Evolutionary conservation across 164 flowering plant genomes (phyloP).

Genomic region (Nelumbo lutea): DNA sequence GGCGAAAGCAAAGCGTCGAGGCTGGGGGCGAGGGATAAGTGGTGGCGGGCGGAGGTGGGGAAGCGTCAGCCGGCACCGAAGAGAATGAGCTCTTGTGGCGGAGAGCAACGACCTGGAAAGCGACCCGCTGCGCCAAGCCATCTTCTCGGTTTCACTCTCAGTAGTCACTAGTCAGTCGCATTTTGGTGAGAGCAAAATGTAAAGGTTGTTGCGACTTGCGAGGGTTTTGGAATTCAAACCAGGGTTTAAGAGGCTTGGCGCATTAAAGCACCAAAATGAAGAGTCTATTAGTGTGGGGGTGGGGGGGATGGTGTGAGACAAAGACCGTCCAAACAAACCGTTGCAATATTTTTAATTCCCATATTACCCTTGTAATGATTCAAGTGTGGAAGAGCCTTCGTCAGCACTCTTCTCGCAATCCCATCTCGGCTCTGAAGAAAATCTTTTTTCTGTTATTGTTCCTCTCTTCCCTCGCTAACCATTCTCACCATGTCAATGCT

Average conservation of each 20-base stretch:
- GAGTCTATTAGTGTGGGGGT: no score
- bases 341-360: no score
- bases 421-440: no score
- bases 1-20: slow-evolving; percentile 52
- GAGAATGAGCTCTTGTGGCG: slow-evolving; percentile 50
- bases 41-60: slow-evolving; percentile 61
- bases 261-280: background rate
- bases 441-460: no score
- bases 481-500: no score
- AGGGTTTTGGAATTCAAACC: slow-evolving; percentile 1
- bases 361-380: no score
- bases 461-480: no score
- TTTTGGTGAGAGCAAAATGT: background rate
- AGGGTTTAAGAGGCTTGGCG: slow-evolving; percentile 2
- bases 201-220: background rate
- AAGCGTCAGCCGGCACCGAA: slow-evolving; percentile 45
- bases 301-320: no score
- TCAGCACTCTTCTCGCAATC: no score
- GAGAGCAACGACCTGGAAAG: slow-evolving; percentile 57
- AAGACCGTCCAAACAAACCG: no score
- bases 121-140: slow-evolving; percentile 84
- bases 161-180: background rate
- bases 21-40: slow-evolving; percentile 35
- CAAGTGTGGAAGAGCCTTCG: no score
- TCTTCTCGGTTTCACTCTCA: slow-evolving; percentile 7